phyloP scores from a whole-genome alignment of 2,329 filamentous ascomycete species.

The Calonectria ilicicola region DNA sequence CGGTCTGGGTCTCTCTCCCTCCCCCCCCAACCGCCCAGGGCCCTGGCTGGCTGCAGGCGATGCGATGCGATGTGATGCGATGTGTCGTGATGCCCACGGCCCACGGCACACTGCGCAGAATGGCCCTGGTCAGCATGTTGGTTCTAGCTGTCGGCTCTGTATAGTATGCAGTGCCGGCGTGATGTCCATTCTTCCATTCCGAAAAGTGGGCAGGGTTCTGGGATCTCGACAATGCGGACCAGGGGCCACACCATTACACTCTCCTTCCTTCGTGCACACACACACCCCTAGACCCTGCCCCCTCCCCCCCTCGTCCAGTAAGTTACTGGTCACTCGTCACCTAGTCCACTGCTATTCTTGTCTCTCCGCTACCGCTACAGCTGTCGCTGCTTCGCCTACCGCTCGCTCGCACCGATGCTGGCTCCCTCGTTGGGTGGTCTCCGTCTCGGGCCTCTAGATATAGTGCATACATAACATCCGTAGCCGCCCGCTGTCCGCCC shows the following conservation, averaged over 20 bases:
- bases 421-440: slow-evolving; percentile 7
- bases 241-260: slow-evolving; percentile 24
- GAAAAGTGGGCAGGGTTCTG: slow-evolving; percentile 28
- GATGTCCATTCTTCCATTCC: slow-evolving; percentile 23
- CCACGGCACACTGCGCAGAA: slow-evolving; percentile 9
- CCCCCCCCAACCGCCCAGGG: background rate
- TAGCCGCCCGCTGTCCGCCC: slow-evolving; percentile 56
- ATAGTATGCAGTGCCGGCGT: slow-evolving; percentile 15
- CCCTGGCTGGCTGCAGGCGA: background rate
- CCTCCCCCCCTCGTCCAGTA: background rate
- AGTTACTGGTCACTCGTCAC: slow-evolving; percentile 15
- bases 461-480: slow-evolving; percentile 61
- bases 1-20: background rate
- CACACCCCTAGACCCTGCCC: slow-evolving; percentile 20
- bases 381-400: slow-evolving; percentile 33
- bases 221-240: slow-evolving; percentile 23
- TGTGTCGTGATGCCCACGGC: slow-evolving; percentile 15
- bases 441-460: slow-evolving; percentile 33
- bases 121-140: slow-evolving; percentile 9
- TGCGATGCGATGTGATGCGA: slow-evolving; percentile 6
- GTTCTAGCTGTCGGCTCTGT: slow-evolving; percentile 9
- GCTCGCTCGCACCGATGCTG: slow-evolving; percentile 23
- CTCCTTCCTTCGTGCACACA: slow-evolving; percentile 16
- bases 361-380: slow-evolving; percentile 38
- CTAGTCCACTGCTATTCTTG: slow-evolving; percentile 38